Evolutionary conservation across 1,139 yeast genomes (phyloP).

Genomic region (Kodamaea alishanica): DNA sequence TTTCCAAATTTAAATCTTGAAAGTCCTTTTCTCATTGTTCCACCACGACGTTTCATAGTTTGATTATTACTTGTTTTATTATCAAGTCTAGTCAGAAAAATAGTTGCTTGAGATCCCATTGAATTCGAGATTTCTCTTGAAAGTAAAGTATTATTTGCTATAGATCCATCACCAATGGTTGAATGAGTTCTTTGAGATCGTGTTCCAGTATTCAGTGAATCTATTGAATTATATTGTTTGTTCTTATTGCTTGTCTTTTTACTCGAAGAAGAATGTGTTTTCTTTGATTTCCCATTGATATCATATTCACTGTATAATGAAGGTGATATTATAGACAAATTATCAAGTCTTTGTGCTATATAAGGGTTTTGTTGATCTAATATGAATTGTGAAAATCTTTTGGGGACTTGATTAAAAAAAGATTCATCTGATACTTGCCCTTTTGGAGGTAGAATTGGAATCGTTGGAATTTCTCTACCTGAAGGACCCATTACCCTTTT

Average conservation of each 20-base stretch:
- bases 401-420: conserved; percentile 36
- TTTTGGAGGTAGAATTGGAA: not conserved
- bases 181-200: conserved; percentile 3
- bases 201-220: conserved; percentile 1
- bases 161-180: not conserved
- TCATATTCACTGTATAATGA: conserved; percentile 22
- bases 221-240: conserved; percentile 1
- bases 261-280: conserved; percentile 3
- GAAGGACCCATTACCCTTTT: no score
- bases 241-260: conserved; percentile 7
- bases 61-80: no score
- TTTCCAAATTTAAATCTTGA: conserved; percentile 7
- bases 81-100: conserved; percentile 37
- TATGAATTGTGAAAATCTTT: conserved; percentile 41
- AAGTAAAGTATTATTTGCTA: conserved; percentile 2
- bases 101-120: conserved; percentile 46
- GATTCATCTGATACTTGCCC: conserved; percentile 6
- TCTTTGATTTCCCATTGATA: conserved; percentile 2
- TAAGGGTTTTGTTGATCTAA: conserved; percentile 35
- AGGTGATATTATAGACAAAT: conserved; percentile 24
- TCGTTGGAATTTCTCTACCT: no score
- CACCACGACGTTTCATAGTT: no score
- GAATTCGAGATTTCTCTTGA: conserved; percentile 32
- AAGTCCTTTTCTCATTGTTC: conserved; percentile 2
- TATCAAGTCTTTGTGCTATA: conserved; percentile 24